Evolutionary conservation across 441 rosid genomes (phyloP), one percentile per base, ranked within the genome.

Genomic region (Adansonia rubrostipa): DNA sequence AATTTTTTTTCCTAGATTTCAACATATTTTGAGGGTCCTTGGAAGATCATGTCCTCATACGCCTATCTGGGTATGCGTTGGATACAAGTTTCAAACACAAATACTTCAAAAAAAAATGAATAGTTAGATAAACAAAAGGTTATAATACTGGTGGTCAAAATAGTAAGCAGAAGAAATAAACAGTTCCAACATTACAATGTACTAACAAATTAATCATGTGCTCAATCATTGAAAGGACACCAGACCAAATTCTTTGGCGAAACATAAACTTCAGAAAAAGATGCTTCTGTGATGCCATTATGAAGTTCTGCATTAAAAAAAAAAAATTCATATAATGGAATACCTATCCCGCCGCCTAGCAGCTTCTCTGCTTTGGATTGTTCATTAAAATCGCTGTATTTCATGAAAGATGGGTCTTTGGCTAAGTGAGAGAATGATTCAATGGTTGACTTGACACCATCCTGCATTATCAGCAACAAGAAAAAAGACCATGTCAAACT

Each of bases 261-360:
- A 66, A 70, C 77, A 71, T 64, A 56, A 77, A 75, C 76, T 69
- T 70, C 57, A 81, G 57, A 28, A 66, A n/a, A 33, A 76, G 40
- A 54, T 13, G 62, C 20, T 36, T 60, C 77, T 50, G 75, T 17
- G 36, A 76, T 53, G 69, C 53, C 1, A 65, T 66, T 47, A 53
- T 56, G 75, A 10, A 81, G 56, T 36, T 72, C 56, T 63, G 67
- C 40, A 64, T n/a, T 57, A 57, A 75, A 57, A 75, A 68, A 40
- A 53, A 77, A 57, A 75, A 68, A 40, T 42, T 13, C 20, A 62
- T 17, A 8, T 17, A 79, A 78, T 11, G 76, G 14, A 68, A 84
- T 74, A 96, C 99, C 97, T 92, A 89, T 91, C 78, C 99, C 98
- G 47, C 91, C 65, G 9, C 98, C 99, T 17, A 94, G 91, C 79